Conservation (phyloP, 1,139 yeast species). For the Hyphopichia burtonii region DNA sequence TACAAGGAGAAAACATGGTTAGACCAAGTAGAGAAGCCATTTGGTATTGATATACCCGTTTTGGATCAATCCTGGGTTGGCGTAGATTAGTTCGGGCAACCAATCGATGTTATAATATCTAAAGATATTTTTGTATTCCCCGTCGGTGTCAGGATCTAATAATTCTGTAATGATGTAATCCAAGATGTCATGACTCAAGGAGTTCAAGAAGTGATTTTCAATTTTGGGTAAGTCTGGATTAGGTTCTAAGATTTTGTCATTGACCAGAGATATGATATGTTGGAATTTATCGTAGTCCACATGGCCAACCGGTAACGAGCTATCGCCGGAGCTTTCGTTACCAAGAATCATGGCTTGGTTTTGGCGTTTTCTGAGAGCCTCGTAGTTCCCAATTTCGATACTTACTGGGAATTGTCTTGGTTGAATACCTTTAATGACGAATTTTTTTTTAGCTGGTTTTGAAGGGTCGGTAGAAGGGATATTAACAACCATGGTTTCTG, state of each 20-base stretch:
- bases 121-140: slow-evolving; percentile 29
- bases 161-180: slow-evolving; percentile 31
- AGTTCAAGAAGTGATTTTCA: slow-evolving; percentile 19
- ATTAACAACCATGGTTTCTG: slow-evolving; percentile 88
- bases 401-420: slow-evolving; percentile 47
- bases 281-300: slow-evolving; percentile 35
- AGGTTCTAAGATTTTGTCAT: slow-evolving; percentile 23
- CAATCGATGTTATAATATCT: slow-evolving; percentile 39
- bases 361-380: slow-evolving; percentile 29
- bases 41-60: slow-evolving; percentile 31
- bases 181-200: slow-evolving; percentile 30
- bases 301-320: slow-evolving; percentile 35
- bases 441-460: slow-evolving; percentile 58
- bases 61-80: slow-evolving; percentile 43
- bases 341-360: slow-evolving; percentile 14
- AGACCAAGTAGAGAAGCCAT: slow-evolving; percentile 44
- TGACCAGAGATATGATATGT: slow-evolving; percentile 22
- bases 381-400: slow-evolving; percentile 46
- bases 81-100: slow-evolving; percentile 42
- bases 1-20: slow-evolving; percentile 2
- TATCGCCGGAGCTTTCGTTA: slow-evolving; percentile 10
- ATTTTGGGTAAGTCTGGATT: background rate
- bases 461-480: slow-evolving; percentile 43
- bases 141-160: slow-evolving; percentile 24
- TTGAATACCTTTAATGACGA: slow-evolving; percentile 84